Percentiles rank a stretch among this genome's conserved stretches.
These are phyloP conservation scores for Pterocarpus santalinus DNA, from an alignment of 306 rosid genomes.

Conservation along the genomic window DNA sequence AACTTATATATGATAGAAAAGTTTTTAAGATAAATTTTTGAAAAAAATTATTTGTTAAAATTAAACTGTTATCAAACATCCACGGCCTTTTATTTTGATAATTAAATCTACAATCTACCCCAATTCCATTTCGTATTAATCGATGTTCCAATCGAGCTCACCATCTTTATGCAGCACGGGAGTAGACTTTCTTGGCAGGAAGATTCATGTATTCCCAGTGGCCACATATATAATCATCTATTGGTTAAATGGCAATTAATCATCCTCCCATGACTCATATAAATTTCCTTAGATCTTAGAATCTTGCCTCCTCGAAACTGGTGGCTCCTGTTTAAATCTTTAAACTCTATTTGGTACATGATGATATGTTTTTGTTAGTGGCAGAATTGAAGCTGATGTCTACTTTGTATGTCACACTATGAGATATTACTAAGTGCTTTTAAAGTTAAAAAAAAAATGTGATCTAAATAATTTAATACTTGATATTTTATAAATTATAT, in stretches of 20 bases:
- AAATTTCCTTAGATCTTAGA: not conserved
- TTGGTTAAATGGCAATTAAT: conserved; percentile 23
- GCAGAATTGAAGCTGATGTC: too few species aligned
- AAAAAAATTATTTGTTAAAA: too few species aligned
- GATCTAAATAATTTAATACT: too few species aligned
- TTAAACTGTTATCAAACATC: too few species aligned
- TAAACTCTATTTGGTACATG: not conserved
- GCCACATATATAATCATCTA: not conserved
- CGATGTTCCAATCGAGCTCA: not conserved
- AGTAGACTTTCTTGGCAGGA: not conserved
- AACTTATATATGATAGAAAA: too few species aligned
- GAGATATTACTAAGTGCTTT: too few species aligned
- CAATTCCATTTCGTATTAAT: too few species aligned
- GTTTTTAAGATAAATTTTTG: too few species aligned
- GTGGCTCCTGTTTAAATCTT: conserved; percentile 9
- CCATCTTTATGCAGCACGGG: not conserved
- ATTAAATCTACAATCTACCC: too few species aligned
- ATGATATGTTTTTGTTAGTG: not conserved
- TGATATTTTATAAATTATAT: too few species aligned
- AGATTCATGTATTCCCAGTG: not conserved
- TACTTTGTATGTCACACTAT: not conserved
- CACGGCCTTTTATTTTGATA: too few species aligned
- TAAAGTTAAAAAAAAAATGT: too few species aligned
- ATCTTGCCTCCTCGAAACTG: conserved; percentile 20
- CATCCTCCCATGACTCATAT: conserved; percentile 25